Base-by-base conservation (phyloP, 2,329 filamentous ascomycete genomes). In the Penicillium sp. region DNA sequence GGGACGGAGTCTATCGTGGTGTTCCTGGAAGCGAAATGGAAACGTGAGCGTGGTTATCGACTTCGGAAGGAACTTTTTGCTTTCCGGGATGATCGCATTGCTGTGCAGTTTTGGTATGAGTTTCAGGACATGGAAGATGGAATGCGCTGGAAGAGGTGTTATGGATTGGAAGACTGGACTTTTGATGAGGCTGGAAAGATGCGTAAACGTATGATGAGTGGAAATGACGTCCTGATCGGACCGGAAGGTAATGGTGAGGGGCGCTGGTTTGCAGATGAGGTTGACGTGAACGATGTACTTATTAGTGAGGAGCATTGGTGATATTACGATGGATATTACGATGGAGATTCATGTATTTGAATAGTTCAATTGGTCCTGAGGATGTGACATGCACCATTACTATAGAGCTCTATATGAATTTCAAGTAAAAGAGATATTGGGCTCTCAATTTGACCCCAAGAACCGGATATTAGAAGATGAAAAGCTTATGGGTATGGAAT, bases 91-190 rank as follows among this genome's bases (percentile, higher is more conserved):
- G 80, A 93, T 73, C 89, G 85, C 75, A 93, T 93, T 62, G 91
- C 91, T 1, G 91, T 95, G 23, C 90, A 96, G 70, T 95, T 94
- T 73, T 95, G 91, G 91, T 95, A 93, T 68, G 89, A 95, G 74
- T 93, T 86, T 76, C 83, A 86, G 62, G 89, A 93, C 67, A 75
- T 76, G 8, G 66, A 80, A 2, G 87, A 89, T 38, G 86, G 67
- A 12, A 72, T 78, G 75, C 73, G 75, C 71, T 96, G 91, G 91
- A 93, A 89, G 82, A 82, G 90, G n/a, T 92, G 89, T 45, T 95
- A 95, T 69, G 91, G 91, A 0, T 82, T 95, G 12, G 78, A 80
- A 62, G 75, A 80, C 58, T 80, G 78, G 78, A 80, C 78, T 0
- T 80, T 78, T 66, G 75, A 79, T 56, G 71, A 76, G 52, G 66